Evolutionary conservation across 2,329 filamentous ascomycete species (phyloP).

Genomic region (Xylariaceae sp.): DNA sequence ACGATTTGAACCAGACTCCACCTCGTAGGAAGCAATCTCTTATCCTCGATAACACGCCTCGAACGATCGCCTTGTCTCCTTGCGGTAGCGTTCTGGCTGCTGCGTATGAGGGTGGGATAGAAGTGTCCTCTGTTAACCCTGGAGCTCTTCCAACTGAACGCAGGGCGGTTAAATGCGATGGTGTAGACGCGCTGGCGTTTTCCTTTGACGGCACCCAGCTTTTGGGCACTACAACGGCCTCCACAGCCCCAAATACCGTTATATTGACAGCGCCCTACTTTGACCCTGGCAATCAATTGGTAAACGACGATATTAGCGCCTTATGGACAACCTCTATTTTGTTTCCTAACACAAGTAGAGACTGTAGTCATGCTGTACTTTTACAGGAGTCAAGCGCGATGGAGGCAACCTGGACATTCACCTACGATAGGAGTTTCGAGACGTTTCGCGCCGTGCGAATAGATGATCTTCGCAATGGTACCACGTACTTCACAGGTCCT

Average conservation of each 20-base stretch:
- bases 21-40: slow-evolving; percentile 77
- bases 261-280: slow-evolving; percentile 82
- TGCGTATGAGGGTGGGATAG: slow-evolving; percentile 87
- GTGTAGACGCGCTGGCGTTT: slow-evolving; percentile 76
- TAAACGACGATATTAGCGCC: slow-evolving; percentile 72
- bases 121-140: slow-evolving; percentile 77
- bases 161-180: slow-evolving; percentile 79
- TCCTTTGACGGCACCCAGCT: slow-evolving; percentile 81
- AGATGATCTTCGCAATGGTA: slow-evolving; percentile 76
- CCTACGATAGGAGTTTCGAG: slow-evolving; percentile 78
- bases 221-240: slow-evolving; percentile 74
- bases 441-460: slow-evolving; percentile 79
- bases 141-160: slow-evolving; percentile 70
- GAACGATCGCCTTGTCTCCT: slow-evolving; percentile 80
- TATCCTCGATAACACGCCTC: slow-evolving; percentile 78
- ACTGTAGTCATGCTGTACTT: slow-evolving; percentile 78
- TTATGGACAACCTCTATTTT: slow-evolving; percentile 88
- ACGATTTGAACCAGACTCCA: slow-evolving; percentile 69
- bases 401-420: slow-evolving; percentile 78
- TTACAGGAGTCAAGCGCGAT: slow-evolving; percentile 66
- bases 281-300: slow-evolving; percentile 70
- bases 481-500: slow-evolving; percentile 80
- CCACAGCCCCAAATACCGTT: slow-evolving; percentile 71
- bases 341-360: slow-evolving; percentile 80
- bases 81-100: slow-evolving; percentile 83